Conservation (phyloP, 192 early-diverging fungal genomes). For the Phycomyces blakesleeanus region DNA sequence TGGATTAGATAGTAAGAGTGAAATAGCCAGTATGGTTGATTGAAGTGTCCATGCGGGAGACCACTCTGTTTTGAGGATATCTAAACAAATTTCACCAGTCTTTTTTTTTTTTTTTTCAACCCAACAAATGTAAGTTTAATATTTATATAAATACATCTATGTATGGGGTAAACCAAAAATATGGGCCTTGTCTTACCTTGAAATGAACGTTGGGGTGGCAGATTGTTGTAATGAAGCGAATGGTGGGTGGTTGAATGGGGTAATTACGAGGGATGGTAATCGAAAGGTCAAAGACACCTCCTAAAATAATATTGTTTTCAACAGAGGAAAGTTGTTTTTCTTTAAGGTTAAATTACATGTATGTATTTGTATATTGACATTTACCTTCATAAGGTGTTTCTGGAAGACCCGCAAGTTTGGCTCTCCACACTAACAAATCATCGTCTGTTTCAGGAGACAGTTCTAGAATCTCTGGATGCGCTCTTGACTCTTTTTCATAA, state of each 20-base stretch:
- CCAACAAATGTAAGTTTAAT: neutral
- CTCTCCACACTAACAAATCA: slow-evolving; percentile 67
- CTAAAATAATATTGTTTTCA: slow-evolving; percentile 43
- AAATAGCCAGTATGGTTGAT: slow-evolving; percentile 80
- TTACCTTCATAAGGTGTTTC: slow-evolving; percentile 72
- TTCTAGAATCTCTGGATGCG: slow-evolving; percentile 52
- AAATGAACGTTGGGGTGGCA: slow-evolving; percentile 95
- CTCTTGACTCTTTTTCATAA: slow-evolving; percentile 45
- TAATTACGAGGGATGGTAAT: slow-evolving; percentile 71
- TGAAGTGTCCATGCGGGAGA: slow-evolving; percentile 93
- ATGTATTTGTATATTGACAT: too few relatives aligned
- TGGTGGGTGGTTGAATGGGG: slow-evolving; percentile 74
- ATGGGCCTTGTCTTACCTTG: slow-evolving; percentile 53
- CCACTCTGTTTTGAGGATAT: slow-evolving; percentile 92
- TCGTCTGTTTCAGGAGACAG: slow-evolving; percentile 64
- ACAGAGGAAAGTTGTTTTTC: too few relatives aligned
- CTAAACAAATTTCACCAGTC: slow-evolving; percentile 96
- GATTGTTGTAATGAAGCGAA: slow-evolving; percentile 70
- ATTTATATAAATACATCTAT: too few relatives aligned
- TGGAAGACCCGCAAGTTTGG: slow-evolving; percentile 56
- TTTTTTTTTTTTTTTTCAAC: slow-evolving; percentile 41
- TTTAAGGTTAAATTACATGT: too few relatives aligned
- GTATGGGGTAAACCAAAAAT: neutral
- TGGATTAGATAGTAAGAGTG: slow-evolving; percentile 77
- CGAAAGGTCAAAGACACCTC: slow-evolving; percentile 63